These are phyloP conservation scores for Flaveria ramosissima DNA, from an alignment of 129 eudicot species.

Conservation along the genomic window DNA sequence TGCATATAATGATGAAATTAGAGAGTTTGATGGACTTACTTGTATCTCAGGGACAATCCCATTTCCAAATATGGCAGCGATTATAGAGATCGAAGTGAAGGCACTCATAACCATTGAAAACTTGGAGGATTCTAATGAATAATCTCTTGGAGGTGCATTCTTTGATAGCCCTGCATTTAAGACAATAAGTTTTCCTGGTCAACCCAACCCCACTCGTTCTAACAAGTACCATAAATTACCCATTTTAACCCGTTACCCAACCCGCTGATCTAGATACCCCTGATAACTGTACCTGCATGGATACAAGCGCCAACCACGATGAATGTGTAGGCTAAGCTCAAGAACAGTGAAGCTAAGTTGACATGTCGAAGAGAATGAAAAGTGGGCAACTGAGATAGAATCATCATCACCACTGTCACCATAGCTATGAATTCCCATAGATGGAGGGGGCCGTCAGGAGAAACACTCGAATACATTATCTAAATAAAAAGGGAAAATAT, in stretches of 20 bases:
- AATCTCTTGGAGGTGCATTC: slow-evolving; percentile 77
- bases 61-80: slow-evolving; percentile 87
- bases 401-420: slow-evolving; percentile 79
- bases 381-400: slow-evolving; percentile 80
- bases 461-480: slow-evolving; percentile 68
- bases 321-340: slow-evolving; percentile 75
- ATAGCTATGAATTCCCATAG: slow-evolving; percentile 86
- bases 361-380: slow-evolving; percentile 95
- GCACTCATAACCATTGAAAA: slow-evolving; percentile 60
- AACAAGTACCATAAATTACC: background rate
- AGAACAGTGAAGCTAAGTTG: slow-evolving; percentile 72
- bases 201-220: background rate
- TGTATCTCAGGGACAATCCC: slow-evolving; percentile 86
- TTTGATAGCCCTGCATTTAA: slow-evolving; percentile 51
- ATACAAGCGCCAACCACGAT: slow-evolving; percentile 81
- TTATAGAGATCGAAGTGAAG: slow-evolving; percentile 86
- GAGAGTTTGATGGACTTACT: slow-evolving; percentile 23
- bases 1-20: background rate
- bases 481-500: slow-evolving; percentile 26
- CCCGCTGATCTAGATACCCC: background rate
- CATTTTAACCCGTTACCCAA: background rate
- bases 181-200: background rate
- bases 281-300: slow-evolving; percentile 54
- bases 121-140: slow-evolving; percentile 61
- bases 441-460: slow-evolving; percentile 69